phyloP scores from a whole-genome alignment of 305 asterid genomes.

The Striga hermonthica region DNA sequence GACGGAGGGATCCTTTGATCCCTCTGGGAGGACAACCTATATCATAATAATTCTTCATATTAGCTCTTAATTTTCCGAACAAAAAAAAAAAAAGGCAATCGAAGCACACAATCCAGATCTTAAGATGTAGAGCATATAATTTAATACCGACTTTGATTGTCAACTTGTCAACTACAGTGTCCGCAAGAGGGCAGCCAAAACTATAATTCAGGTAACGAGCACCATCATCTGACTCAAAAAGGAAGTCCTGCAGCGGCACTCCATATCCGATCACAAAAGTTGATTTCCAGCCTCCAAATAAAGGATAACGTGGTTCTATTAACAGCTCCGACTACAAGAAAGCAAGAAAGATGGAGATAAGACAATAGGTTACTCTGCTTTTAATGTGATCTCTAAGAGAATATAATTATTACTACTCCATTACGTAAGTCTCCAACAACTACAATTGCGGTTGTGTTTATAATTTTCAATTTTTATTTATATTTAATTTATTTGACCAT shows the following conservation, averaged over 20 bases:
- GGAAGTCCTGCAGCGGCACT: conserved; percentile 86
- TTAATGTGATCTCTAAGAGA: conserved; percentile 11
- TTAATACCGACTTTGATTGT: conserved; percentile 60
- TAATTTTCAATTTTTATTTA: not conserved
- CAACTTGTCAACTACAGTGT: conserved; percentile 83
- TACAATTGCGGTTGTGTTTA: not conserved
- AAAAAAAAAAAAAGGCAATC: conserved; percentile 27
- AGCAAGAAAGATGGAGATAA: conserved; percentile 35
- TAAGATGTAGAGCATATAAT: conserved; percentile 15
- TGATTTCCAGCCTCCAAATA: conserved; percentile 99
- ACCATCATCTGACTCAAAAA: conserved; percentile 71
- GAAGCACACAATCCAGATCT: conserved; percentile 22
- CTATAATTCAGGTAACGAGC: conserved; percentile 82
- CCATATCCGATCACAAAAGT: conserved; percentile 87
- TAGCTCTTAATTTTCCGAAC: conserved; percentile 25
- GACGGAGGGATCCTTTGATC: conserved; percentile 74
- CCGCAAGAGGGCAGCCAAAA: conserved; percentile 86
- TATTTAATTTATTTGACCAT: not conserved
- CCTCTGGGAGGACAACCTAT: conserved; percentile 95
- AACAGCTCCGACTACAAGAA: conserved; percentile 78
- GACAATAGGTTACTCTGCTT: conserved; percentile 24
- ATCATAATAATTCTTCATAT: conserved; percentile 21
- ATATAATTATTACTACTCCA: conserved; percentile 14
- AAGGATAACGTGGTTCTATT: conserved; percentile 92
- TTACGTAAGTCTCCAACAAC: conserved; percentile 23